A percentile compares a stretch with the other conserved stretches of the same genome.
Conservation (phyloP, 2,329 filamentous ascomycete genomes). For the Ascochyta viciae-villosae region DNA sequence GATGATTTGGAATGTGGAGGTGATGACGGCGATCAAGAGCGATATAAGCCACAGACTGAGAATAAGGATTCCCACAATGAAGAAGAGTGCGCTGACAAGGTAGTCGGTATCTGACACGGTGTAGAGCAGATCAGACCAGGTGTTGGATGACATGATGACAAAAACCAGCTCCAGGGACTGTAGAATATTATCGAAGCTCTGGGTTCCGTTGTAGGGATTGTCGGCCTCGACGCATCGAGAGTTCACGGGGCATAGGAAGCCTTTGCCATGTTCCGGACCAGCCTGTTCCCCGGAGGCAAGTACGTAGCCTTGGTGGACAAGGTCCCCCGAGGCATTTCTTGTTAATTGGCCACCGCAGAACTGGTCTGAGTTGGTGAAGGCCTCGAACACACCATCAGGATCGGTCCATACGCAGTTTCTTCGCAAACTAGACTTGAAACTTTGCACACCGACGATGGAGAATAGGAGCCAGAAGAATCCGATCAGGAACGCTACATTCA, state of each 20-base stretch:
- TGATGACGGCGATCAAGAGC: slow-evolving; percentile 93
- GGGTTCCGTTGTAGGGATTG: slow-evolving; percentile 83
- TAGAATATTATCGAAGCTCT: slow-evolving; percentile 94
- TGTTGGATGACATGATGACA: slow-evolving; percentile 98
- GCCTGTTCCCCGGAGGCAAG: slow-evolving; percentile 47
- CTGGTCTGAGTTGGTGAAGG: slow-evolving; percentile 66
- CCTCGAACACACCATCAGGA: slow-evolving; percentile 53
- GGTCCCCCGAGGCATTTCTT: slow-evolving; percentile 58
- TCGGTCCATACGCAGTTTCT: slow-evolving; percentile 60
- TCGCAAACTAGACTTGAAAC: slow-evolving; percentile 69
- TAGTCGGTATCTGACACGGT: slow-evolving; percentile 92
- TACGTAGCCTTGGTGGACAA: slow-evolving; percentile 68
- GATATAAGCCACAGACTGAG: slow-evolving; percentile 97
- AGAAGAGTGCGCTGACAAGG: slow-evolving; percentile 80
- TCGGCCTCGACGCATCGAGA: slow-evolving; percentile 81
- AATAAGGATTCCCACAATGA: slow-evolving; percentile 77
- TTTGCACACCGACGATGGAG: slow-evolving; percentile 95
- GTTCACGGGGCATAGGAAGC: slow-evolving; percentile 83
- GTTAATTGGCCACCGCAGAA: slow-evolving; percentile 85
- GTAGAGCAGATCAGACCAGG: slow-evolving; percentile 94
- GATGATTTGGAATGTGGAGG: slow-evolving; percentile 97
- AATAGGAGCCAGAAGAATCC: slow-evolving; percentile 98
- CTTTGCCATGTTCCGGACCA: slow-evolving; percentile 66
- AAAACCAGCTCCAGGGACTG: slow-evolving; percentile 95
- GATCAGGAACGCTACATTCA: slow-evolving; percentile 93